These are phyloP conservation scores for Phialophora tarda DNA, from an alignment of 2,329 filamentous ascomycete genomes.

Conservation along the genomic window DNA sequence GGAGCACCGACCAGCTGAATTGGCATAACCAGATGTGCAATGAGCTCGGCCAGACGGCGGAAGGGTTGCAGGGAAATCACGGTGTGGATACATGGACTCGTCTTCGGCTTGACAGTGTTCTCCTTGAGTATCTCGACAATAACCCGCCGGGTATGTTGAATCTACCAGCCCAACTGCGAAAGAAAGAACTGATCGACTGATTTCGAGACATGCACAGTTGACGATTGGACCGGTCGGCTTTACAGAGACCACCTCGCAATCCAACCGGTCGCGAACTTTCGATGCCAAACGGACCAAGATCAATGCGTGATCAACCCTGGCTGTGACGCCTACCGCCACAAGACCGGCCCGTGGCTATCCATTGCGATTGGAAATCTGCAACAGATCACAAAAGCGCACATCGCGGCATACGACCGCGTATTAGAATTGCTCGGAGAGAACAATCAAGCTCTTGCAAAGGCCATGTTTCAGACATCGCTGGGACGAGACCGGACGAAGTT, in stretches of 20 bases:
- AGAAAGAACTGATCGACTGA: no score
- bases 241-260: conserved; percentile 3
- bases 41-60: not conserved
- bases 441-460: not conserved
- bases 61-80: not conserved
- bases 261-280: not conserved
- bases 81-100: not conserved
- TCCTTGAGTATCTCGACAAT: not conserved
- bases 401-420: not conserved
- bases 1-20: not conserved
- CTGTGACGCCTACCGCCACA: not conserved
- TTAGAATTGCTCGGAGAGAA: conserved; percentile 1
- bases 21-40: not conserved
- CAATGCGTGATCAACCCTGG: not conserved
- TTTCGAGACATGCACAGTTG: not conserved
- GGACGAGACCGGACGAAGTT: not conserved
- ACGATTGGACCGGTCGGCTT: not conserved
- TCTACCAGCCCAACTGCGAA: not conserved
- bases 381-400: not conserved
- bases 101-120: not conserved
- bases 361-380: conserved; percentile 1
- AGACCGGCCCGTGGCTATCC: conserved; percentile 1
- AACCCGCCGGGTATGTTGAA: not conserved
- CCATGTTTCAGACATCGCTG: not conserved
- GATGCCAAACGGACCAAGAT: conserved; percentile 2